phyloP scores from a whole-genome alignment of 371 early-diverging fungal genomes.

The Mucor plumbeus region DNA sequence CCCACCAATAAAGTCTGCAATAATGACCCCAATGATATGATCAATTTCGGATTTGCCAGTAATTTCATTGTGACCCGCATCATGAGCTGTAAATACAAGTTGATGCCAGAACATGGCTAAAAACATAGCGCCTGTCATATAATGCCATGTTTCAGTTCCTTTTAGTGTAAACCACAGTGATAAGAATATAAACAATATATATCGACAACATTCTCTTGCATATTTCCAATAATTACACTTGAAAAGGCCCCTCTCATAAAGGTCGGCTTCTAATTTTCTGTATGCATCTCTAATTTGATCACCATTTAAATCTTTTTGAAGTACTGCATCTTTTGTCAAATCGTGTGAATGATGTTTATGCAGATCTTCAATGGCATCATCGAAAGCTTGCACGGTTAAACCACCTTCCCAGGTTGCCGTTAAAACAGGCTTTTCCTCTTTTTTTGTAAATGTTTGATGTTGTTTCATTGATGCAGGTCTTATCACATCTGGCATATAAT shows the following conservation, averaged over 20 bases:
- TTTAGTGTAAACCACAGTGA: constrained; percentile 69
- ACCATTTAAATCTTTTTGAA: constrained; percentile 41
- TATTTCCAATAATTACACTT: constrained; percentile 81
- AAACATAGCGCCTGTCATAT: constrained; percentile 62
- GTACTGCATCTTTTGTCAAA: constrained; percentile 18
- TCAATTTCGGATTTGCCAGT: constrained; percentile 79
- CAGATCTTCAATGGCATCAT: constrained; percentile 40
- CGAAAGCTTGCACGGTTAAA: constrained; percentile 39
- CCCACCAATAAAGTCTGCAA: constrained; percentile 87
- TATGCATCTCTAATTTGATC: constrained; percentile 60
- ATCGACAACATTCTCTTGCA: constrained; percentile 74
- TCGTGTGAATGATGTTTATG: constrained; percentile 31
- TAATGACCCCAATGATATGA: constrained; percentile 78
- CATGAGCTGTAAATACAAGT: constrained; percentile 91
- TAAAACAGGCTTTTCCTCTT: neutral
- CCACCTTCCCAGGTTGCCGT: constrained; percentile 43
- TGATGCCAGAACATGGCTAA: constrained; percentile 92
- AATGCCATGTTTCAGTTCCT: constrained; percentile 67
- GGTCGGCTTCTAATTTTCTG: constrained; percentile 66
- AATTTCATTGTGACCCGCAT: constrained; percentile 94
- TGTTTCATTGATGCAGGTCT: neutral
- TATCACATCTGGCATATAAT: constrained; percentile 43
- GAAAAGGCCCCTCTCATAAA: constrained; percentile 69
- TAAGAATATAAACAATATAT: constrained; percentile 59
- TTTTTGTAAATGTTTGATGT: neutral